Conservation (phyloP, 2,329 filamentous ascomycete species). For the Paraphoma chrysanthemicola region DNA sequence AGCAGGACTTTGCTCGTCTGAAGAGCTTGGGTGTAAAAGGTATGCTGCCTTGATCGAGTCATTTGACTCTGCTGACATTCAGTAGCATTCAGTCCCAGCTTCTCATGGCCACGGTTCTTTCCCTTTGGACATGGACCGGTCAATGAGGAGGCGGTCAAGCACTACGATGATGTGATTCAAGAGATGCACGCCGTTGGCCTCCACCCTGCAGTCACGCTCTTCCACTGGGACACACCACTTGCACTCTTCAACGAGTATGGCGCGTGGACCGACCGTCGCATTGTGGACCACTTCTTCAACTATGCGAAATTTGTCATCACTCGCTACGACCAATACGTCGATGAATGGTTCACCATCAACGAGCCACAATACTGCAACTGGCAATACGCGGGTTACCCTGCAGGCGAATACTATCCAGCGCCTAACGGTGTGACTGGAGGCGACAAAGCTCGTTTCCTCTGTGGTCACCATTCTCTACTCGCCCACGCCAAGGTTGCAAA, state of each 20-base stretch:
- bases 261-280: slow-evolving; percentile 48
- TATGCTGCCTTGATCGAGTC: slow-evolving; percentile 4
- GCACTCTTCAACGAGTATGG: slow-evolving; percentile 52
- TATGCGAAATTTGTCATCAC: slow-evolving; percentile 53
- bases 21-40: slow-evolving; percentile 39
- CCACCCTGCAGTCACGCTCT: slow-evolving; percentile 47
- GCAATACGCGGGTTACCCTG: slow-evolving; percentile 54
- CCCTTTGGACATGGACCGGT: slow-evolving; percentile 48
- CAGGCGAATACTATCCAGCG: slow-evolving; percentile 54
- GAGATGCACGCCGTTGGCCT: slow-evolving; percentile 46
- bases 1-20: slow-evolving; percentile 52
- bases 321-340: slow-evolving; percentile 50
- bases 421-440: slow-evolving; percentile 53
- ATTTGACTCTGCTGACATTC: background rate
- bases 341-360: slow-evolving; percentile 52
- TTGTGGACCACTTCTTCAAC: slow-evolving; percentile 52
- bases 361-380: slow-evolving; percentile 52
- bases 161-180: slow-evolving; percentile 51
- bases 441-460: slow-evolving; percentile 50
- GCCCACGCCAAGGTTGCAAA: slow-evolving; percentile 54
- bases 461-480: slow-evolving; percentile 53
- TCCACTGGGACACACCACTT: slow-evolving; percentile 54
- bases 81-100: slow-evolving; percentile 43
- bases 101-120: slow-evolving; percentile 50
- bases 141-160: slow-evolving; percentile 43